phyloP scores from a whole-genome alignment of 2,329 filamentous ascomycete species.

The Epichloe aotearoae region DNA sequence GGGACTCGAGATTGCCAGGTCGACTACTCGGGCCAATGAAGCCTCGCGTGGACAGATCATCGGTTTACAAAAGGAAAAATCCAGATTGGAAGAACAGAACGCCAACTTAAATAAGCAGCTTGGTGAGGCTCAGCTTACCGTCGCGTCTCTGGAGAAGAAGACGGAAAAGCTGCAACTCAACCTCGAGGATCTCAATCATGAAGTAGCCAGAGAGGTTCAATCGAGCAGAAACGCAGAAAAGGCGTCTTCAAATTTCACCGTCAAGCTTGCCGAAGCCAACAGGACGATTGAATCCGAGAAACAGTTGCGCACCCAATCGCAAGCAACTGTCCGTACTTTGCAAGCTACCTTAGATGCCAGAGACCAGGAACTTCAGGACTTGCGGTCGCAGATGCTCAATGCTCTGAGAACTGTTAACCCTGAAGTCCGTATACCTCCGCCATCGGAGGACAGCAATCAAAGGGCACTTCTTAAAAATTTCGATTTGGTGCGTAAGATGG shows the following conservation, averaged over 20 bases:
- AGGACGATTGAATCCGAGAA: constrained; percentile 82
- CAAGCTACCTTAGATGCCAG: constrained; percentile 67
- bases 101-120: constrained; percentile 70
- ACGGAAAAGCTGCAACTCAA: constrained; percentile 82
- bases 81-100: constrained; percentile 70
- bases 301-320: constrained; percentile 72
- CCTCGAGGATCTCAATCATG: constrained; percentile 85
- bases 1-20: constrained; percentile 87
- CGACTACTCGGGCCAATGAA: constrained; percentile 74
- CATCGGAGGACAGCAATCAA: constrained; percentile 45
- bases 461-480: constrained; percentile 62
- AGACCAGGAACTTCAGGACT: constrained; percentile 67
- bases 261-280: constrained; percentile 80
- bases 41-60: constrained; percentile 65
- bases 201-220: constrained; percentile 82
- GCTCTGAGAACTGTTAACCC: constrained; percentile 83
- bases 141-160: constrained; percentile 82
- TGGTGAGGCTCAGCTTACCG: constrained; percentile 69
- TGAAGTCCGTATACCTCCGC: constrained; percentile 49
- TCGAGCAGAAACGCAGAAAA: constrained; percentile 84
- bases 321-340: constrained; percentile 69
- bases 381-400: constrained; percentile 65
- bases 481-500: constrained; percentile 73
- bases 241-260: constrained; percentile 61
- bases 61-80: constrained; percentile 70